Base-by-base conservation (phyloP, 352 stramenopile species). In the Phytophthora foliorum region DNA sequence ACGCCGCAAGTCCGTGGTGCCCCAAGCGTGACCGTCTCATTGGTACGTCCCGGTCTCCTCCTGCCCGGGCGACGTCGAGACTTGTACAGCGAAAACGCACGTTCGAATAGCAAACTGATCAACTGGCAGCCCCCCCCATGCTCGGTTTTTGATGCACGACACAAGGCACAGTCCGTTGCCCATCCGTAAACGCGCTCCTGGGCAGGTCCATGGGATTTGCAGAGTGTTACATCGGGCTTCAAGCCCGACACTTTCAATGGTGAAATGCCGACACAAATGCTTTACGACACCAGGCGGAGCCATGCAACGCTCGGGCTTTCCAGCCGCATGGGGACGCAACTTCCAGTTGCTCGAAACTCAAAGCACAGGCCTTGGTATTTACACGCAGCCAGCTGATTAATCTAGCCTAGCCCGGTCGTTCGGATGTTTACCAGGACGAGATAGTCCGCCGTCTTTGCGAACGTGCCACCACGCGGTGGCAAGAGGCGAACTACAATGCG, bases 1-100 rank as follows among this genome's bases (percentile, higher is more conserved):
- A 36, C 42, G 17, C 36, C 19, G 27, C 52, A 14, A 68, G 49
- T 56, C 34, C 46, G 7, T 48, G 32, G 25, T 51, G 53, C 25
- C 32, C 21, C 46, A 60, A 62, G 7, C 63, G 60, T 55, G 66
- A 61, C 29, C 66, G 59, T 71, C 59, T 72, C 70, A 75, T 78
- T 19, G 38, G 17, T 57, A 51, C 44, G 44, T 52, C 55, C 21
- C 21, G 36, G 22, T 32, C 48, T 36, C 36, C 17, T 34, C 19
- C 29, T 34, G 29, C 29, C 52, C 22, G 36, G 24, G 14, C 38
- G 39, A 67, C 34, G 59, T 64, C 25, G 36, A 63, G 36, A 65
- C 41, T 59, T 59, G 14, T 60, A 34, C 9, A 48, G 42, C 25
- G 39, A 60, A 57, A 57, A 45, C 36, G 36, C 38, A 62, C 51